A percentile compares a stretch with the other conserved stretches of the same genome.
Conservation (phyloP, 805 yeast species). For the Wickerhamiella australiensis region DNA sequence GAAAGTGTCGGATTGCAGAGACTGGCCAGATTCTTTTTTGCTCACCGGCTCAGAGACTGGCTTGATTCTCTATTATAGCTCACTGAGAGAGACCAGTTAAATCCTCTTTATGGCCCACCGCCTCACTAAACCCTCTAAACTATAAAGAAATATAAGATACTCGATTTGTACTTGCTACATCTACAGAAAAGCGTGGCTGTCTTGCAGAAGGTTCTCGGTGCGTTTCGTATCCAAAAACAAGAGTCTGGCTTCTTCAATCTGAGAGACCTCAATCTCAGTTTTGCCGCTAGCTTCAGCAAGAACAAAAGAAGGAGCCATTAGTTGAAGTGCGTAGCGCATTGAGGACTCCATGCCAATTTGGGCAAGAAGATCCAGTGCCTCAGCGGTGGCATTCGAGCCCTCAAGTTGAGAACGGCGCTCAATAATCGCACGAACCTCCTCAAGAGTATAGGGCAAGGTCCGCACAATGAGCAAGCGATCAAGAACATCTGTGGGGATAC, state of each 20-base stretch:
- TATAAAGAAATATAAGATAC: too few relatives aligned
- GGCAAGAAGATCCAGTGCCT: slow-evolving; percentile 67
- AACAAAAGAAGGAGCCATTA: slow-evolving; percentile 81
- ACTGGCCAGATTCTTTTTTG: too few relatives aligned
- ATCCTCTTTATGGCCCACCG: too few relatives aligned
- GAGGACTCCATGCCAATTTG: slow-evolving; percentile 64
- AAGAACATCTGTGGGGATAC: slow-evolving; percentile 87
- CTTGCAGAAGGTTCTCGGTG: slow-evolving; percentile 58
- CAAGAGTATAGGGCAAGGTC: slow-evolving; percentile 76
- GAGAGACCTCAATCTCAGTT: slow-evolving; percentile 50
- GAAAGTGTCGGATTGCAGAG: too few relatives aligned
- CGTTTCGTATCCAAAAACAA: slow-evolving; percentile 80
- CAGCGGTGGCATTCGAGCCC: slow-evolving; percentile 47
- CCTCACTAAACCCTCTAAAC: too few relatives aligned
- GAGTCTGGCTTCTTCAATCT: slow-evolving; percentile 70
- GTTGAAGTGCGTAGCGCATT: slow-evolving; percentile 81
- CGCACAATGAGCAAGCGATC: slow-evolving; percentile 86
- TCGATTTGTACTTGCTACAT: not conserved
- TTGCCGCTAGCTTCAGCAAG: slow-evolving; percentile 65
- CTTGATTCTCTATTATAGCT: too few relatives aligned
- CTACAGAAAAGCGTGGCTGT: slow-evolving; percentile 4
- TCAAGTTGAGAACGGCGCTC: slow-evolving; percentile 74
- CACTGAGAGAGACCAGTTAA: too few relatives aligned
- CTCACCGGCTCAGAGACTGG: too few relatives aligned
- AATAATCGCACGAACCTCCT: slow-evolving; percentile 71